Percentiles rank a stretch among this genome's conserved stretches.
phyloP scores from a whole-genome alignment of 257 asterid species.

The Parsonsia alboflavescens region DNA sequence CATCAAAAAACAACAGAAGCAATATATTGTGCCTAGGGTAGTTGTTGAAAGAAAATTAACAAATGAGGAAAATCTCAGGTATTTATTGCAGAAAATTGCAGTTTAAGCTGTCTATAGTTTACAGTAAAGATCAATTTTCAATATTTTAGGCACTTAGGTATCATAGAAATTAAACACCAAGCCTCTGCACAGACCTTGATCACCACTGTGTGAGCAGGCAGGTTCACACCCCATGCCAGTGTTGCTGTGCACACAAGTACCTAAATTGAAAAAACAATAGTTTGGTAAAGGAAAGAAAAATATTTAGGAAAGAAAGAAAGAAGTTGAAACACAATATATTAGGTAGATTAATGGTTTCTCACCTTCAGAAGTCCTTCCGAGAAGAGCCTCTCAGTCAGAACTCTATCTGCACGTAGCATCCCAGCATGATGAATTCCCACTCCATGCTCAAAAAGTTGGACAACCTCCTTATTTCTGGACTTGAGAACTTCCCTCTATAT shows the following conservation, averaged over 20 bases:
- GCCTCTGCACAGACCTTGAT: constrained; percentile 68
- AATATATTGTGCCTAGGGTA: background rate
- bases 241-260: constrained; percentile 99
- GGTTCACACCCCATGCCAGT: constrained; percentile 99
- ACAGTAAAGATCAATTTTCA: background rate
- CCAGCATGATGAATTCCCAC: constrained; percentile 99
- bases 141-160: background rate
- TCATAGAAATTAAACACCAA: constrained; percentile 8
- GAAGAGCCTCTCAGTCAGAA: constrained; percentile 91
- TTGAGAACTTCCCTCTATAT: constrained; percentile 82
- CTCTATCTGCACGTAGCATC: constrained; percentile 92
- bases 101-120: background rate
- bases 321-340: background rate
- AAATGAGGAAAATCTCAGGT: background rate
- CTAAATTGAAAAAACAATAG: constrained; percentile 33
- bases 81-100: background rate
- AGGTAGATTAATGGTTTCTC: background rate
- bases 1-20: background rate
- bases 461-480: constrained; percentile 91
- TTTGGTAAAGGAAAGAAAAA: constrained; percentile 20
- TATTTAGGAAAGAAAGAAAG: constrained; percentile 7
- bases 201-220: constrained; percentile 99
- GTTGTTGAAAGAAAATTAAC: background rate
- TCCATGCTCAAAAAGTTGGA: constrained; percentile 77
- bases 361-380: constrained; percentile 92